Evolutionary conservation across 2,329 filamentous ascomycete genomes (phyloP), one percentile per base, ranked within the genome.

Genomic region (Penicillium sclerotigenum): DNA sequence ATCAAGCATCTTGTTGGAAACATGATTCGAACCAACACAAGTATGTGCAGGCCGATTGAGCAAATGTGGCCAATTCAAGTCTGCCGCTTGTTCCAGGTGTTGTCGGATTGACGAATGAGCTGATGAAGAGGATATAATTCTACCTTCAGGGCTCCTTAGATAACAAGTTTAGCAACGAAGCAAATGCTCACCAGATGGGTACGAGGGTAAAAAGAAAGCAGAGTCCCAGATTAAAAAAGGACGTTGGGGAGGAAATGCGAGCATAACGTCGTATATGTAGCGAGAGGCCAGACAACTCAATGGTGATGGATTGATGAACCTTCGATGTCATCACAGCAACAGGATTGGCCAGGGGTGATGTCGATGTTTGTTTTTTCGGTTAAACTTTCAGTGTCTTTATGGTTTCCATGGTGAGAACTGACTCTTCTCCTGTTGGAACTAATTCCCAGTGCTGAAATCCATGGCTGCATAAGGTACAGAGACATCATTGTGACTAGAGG

Each of bases 301-400:
- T 49, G 49, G 34, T 52, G 46, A 57, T 56, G 53, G 31, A 46
- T 38, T 59, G 53, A 65, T 63, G 58, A 57, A 42, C 34, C 33
- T 54, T 59, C 55, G 56, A 65, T 65, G 62, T 61, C 62, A 65
- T 65, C 47, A 54, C 54, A 24, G 34, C 36, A 18, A 47, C 26
- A 46, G 20, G 45, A 47, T 56, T 36, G 18, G 31, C 28, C n/a
- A 18, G 36, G 6, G 13, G 40, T 42, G 43, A 49, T 54, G 26
- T 34, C 51, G 36, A 29, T 45, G 40, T 33, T 41, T 46, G 13
- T 37, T 38, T 46, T 46, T 34, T 42, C n/a, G 14, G 14, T 22
- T 46, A 33, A 43, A 43, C 45, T 47, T 52, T 60, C 53, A 18
- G 13, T 42, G 29, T 11, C 22, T 34, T 28, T n/a, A 2, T 24